Percentiles rank a stretch among this genome's conserved stretches.
Evolutionary conservation across 441 rosid genomes (phyloP).

Genomic region (Jatropha podagrica): DNA sequence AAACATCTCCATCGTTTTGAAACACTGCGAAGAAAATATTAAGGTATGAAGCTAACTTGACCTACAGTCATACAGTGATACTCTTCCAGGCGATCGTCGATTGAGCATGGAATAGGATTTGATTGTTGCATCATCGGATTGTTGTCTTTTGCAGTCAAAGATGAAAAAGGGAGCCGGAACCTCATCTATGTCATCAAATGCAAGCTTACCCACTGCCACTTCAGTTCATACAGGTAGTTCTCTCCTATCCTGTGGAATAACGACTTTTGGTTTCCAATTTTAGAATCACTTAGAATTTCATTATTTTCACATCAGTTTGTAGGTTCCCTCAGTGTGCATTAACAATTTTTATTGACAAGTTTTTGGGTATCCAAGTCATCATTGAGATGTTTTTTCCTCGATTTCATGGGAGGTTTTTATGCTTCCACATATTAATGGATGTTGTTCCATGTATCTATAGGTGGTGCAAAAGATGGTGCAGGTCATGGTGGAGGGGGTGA

Average conservation of each 20-base stretch:
- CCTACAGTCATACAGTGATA: not conserved
- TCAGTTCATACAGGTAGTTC: conserved; percentile 54
- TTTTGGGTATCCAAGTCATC: not conserved
- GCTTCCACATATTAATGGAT: conserved; percentile 24
- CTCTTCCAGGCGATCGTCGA: no score
- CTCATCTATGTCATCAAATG: conserved; percentile 32
- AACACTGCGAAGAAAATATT: conserved; percentile 84
- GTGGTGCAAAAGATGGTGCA: conserved; percentile 39
- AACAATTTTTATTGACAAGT: not conserved
- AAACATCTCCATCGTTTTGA: conserved; percentile 73
- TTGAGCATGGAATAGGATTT: not conserved
- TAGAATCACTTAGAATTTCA: not conserved
- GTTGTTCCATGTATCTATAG: conserved; percentile 15
- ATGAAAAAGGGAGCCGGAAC: conserved; percentile 67
- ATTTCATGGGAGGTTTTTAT: conserved; percentile 8
- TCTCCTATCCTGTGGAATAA: not conserved
- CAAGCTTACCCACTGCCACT: conserved; percentile 28
- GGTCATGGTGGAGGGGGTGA: conserved; percentile 47
- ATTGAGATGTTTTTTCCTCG: not conserved
- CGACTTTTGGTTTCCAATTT: not conserved
- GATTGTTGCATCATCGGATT: conserved; percentile 18
- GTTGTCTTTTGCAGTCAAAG: conserved; percentile 55
- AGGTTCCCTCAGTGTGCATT: not conserved
- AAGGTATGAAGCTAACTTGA: conserved; percentile 53
- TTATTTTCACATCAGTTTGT: not conserved